phyloP scores from a whole-genome alignment of 116 monocot species.

The Dioscorea cayenensis region DNA sequence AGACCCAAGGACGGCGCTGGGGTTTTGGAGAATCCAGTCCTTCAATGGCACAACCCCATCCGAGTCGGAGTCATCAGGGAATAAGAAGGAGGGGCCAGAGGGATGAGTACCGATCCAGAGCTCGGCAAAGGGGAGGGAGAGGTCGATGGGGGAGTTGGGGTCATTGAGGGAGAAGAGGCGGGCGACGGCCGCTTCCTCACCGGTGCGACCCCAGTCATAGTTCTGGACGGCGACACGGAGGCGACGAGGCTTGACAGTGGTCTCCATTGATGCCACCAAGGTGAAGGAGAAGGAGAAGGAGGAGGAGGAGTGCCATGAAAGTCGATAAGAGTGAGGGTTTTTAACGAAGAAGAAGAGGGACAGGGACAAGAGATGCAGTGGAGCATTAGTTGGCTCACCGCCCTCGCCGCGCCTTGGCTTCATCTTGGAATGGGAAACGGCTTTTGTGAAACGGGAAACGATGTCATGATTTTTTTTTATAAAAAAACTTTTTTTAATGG shows the following conservation, averaged over 20 bases:
- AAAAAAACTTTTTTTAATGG: too few relatives aligned
- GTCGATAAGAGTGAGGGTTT: not conserved
- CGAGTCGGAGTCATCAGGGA: not conserved
- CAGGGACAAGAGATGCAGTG: too few relatives aligned
- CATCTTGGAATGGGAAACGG: too few relatives aligned
- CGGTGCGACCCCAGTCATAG: slow-evolving; percentile 81
- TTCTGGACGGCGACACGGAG: slow-evolving; percentile 65
- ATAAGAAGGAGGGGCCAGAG: slow-evolving; percentile 55
- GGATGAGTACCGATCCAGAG: slow-evolving; percentile 95
- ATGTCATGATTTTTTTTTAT: too few relatives aligned
- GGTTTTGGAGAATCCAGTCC: slow-evolving; percentile 47
- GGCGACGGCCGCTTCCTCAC: slow-evolving; percentile 48
- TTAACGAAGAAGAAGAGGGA: not conserved
- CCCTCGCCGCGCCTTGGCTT: too few relatives aligned
- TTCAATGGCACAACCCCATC: slow-evolving; percentile 23
- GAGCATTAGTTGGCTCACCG: too few relatives aligned
- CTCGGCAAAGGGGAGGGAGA: slow-evolving; percentile 67
- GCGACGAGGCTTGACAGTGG: slow-evolving; percentile 6
- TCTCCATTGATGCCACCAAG: not conserved
- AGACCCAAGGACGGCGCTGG: slow-evolving; percentile 36
- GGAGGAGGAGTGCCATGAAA: not conserved
- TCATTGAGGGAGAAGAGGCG: slow-evolving; percentile 40
- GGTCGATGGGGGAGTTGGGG: slow-evolving; percentile 19
- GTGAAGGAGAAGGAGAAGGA: not conserved
- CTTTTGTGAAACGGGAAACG: too few relatives aligned